These are phyloP conservation scores for Taiozyma sp. DNA, from an alignment of 1,139 yeast genomes.

Conservation along the genomic window DNA sequence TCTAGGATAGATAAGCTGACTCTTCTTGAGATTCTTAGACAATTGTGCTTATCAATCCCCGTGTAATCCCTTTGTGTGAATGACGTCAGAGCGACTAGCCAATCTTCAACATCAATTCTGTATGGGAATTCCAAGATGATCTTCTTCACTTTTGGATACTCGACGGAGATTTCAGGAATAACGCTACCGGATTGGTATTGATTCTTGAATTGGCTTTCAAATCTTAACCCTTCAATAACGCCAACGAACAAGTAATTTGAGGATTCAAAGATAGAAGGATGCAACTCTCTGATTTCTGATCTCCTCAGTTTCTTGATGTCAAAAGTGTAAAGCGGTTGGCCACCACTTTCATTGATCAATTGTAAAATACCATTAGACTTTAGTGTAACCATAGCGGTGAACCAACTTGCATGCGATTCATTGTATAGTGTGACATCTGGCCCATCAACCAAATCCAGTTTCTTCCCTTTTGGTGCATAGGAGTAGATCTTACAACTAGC, in stretches of 20 bases:
- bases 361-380: slow-evolving; percentile 63
- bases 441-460: slow-evolving; percentile 35
- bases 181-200: slow-evolving; percentile 11
- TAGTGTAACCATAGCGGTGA: slow-evolving; percentile 67
- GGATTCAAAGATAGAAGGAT: slow-evolving; percentile 60
- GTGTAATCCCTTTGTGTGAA: slow-evolving; percentile 58
- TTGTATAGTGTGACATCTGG: slow-evolving; percentile 42
- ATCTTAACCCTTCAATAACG: slow-evolving; percentile 45
- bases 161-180: slow-evolving; percentile 8
- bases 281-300: slow-evolving; percentile 66
- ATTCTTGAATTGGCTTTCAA: slow-evolving; percentile 8
- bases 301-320: slow-evolving; percentile 51
- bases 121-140: slow-evolving; percentile 60
- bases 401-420: slow-evolving; percentile 57
- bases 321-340: slow-evolving; percentile 56
- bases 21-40: slow-evolving; percentile 50
- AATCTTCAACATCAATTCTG: slow-evolving; percentile 72
- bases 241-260: slow-evolving; percentile 57
- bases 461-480: slow-evolving; percentile 44
- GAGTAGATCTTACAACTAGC: slow-evolving; percentile 64
- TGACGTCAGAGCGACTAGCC: slow-evolving; percentile 71
- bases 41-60: slow-evolving; percentile 30
- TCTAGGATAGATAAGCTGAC: slow-evolving; percentile 60
- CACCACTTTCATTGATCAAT: slow-evolving; percentile 60
- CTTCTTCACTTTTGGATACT: slow-evolving; percentile 21